A percentile compares a stretch with the other conserved stretches of the same genome.
phyloP scores from a whole-genome alignment of 441 rosid species.

The Biscutella auriculata region DNA sequence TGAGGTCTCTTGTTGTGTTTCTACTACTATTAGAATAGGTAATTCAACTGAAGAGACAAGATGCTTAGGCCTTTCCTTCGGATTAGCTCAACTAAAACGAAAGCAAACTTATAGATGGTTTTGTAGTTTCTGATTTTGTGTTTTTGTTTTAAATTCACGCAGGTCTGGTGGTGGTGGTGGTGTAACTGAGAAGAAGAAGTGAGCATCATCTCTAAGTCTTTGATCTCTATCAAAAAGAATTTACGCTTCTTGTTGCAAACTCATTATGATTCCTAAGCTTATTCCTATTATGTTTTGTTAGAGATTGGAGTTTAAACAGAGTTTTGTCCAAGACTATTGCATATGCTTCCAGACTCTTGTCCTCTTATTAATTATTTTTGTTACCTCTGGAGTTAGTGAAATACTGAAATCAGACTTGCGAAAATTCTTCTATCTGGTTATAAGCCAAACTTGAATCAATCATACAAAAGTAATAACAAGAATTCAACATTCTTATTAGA shows the following conservation, averaged over 20 bases:
- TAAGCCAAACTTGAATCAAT: too few species aligned
- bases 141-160: background rate
- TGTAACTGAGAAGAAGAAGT: slow-evolving; percentile 31
- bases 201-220: background rate
- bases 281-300: background rate
- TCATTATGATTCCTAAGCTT: background rate
- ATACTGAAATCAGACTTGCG: too few species aligned
- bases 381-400: too few species aligned
- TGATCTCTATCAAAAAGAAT: background rate
- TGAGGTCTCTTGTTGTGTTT: too few species aligned
- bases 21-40: too few species aligned
- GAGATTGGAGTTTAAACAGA: background rate
- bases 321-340: too few species aligned
- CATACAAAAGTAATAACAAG: too few species aligned
- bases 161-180: slow-evolving; percentile 38
- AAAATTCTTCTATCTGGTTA: too few species aligned
- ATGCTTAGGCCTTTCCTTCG: background rate
- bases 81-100: background rate
- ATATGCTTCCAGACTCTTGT: too few species aligned
- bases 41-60: too few species aligned
- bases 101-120: background rate
- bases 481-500: too few species aligned
- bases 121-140: background rate
- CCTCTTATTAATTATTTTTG: too few species aligned
- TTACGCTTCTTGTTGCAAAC: background rate